Evolutionary conservation across 108 stramenopile genomes (phyloP), one percentile per base, ranked within the genome.

Genomic region (Cylindrotheca closterium): DNA sequence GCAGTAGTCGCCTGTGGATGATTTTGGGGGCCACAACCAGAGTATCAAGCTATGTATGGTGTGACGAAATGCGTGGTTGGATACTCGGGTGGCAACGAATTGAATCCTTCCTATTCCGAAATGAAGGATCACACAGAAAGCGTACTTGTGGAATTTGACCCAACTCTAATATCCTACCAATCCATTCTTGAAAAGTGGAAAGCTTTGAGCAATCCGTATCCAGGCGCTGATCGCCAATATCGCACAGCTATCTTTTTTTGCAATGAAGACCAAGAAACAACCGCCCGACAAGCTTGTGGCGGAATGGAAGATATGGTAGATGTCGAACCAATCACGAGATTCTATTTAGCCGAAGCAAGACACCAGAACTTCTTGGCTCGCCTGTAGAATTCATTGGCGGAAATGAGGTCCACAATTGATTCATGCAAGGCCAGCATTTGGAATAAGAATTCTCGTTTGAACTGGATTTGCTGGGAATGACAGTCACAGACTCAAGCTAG

Each of bases 1-100:
- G 84, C 81, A 4, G 53, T 85, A 2, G 30, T 85, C 8, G 80
- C 84, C 8, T 52, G 60, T 23, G 84, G 84, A 51, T 85, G 84
- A 87, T 87, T 87, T 62, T 87, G 83, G 82, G 75, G 77, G 67
- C 86, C 86, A 30, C 78, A 87, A 54, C 80, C 65, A 28, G 77
- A 71, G 27, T 87, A 77, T 62, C 25, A 67, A 46, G 50, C 67
- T 29, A 49, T 82, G 68, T 69, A 66, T 59, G 86, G 86, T 49
- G 79, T 87, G 18, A 70, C 68, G 30, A 63, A 79, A 51, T 68
- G 71, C 27, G 54, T 87, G 17, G 86, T 87, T 4, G 86, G 86
- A 12, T 87, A 87, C 58, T 77, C 82, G 1, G 86, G 86, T 8
- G 86, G 86, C 1, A 24, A 56, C 22, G 46, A 78, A 49, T 55